A percentile compares a stretch with the other conserved stretches of the same genome.
Evolutionary conservation across 2,329 filamentous ascomycete genomes (phyloP).

Genomic region (Diaporthe eres): DNA sequence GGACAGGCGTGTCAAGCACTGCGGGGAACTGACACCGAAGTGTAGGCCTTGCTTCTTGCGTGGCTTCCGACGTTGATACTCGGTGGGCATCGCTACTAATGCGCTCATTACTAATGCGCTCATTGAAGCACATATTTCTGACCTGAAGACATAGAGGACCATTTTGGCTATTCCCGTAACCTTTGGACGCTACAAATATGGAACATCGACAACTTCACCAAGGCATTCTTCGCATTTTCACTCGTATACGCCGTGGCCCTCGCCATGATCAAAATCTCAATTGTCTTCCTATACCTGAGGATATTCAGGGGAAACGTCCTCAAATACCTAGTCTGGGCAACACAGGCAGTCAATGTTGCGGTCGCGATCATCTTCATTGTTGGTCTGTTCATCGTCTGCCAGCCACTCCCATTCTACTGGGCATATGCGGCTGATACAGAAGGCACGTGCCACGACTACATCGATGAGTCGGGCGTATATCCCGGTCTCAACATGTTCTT

Average conservation of each 20-base stretch:
- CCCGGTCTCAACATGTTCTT: neutral
- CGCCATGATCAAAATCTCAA: conserved; percentile 11
- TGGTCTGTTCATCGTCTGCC: neutral
- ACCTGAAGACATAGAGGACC: neutral
- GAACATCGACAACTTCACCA: conserved; percentile 19
- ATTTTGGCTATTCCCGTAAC: conserved; percentile 18
- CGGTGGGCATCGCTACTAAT: neutral
- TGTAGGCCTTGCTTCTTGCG: neutral
- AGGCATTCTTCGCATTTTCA: conserved; percentile 5
- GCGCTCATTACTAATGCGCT: too few relatives aligned
- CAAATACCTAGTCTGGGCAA: conserved; percentile 4
- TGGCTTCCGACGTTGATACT: conserved; percentile 16
- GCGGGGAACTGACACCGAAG: neutral
- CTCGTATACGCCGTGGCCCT: neutral
- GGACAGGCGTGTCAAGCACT: too few relatives aligned
- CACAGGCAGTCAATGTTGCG: conserved; percentile 1
- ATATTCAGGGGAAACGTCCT: neutral
- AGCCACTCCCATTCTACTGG: conserved; percentile 8
- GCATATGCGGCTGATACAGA: neutral
- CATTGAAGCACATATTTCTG: neutral
- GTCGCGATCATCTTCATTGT: conserved; percentile 19
- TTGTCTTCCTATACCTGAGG: conserved; percentile 9
- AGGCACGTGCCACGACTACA: conserved; percentile 16
- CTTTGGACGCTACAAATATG: conserved; percentile 21
- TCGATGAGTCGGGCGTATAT: conserved; percentile 10